These are phyloP conservation scores for Beauveria sp. DNA, from an alignment of 2,329 filamentous ascomycete genomes.

Conservation along the genomic window DNA sequence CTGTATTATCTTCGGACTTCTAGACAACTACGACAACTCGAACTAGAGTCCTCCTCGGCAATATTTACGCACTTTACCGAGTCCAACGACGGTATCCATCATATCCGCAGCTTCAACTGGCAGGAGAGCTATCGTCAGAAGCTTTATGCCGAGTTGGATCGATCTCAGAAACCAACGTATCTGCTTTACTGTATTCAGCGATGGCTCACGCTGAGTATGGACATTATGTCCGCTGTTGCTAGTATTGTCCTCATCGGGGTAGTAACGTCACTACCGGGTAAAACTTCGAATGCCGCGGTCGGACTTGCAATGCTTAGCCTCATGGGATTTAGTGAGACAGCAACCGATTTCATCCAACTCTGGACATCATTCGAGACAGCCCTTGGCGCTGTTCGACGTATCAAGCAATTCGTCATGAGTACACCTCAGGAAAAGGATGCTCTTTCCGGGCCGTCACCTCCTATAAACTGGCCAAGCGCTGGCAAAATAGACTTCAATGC, in stretches of 20 bases:
- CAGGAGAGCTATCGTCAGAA: constrained; percentile 26
- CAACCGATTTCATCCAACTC: neutral
- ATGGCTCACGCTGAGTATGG: constrained; percentile 37
- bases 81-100: constrained; percentile 20
- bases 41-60: constrained; percentile 43
- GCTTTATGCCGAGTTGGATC: constrained; percentile 35
- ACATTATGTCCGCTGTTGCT: constrained; percentile 29
- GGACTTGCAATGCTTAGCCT: too few relatives aligned
- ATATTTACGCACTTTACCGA: constrained; percentile 34
- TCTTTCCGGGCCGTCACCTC: neutral
- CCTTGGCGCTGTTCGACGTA: too few relatives aligned
- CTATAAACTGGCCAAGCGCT: neutral
- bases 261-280: constrained; percentile 15
- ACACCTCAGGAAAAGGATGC: neutral
- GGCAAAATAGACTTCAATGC: neutral
- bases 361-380: neutral
- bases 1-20: constrained; percentile 38
- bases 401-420: neutral
- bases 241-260: constrained; percentile 23
- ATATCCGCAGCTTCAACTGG: constrained; percentile 20
- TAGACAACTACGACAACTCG: constrained; percentile 45
- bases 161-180: constrained; percentile 19
- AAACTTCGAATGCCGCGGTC: neutral
- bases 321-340: too few relatives aligned
- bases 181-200: constrained; percentile 37